Conservation (phyloP, 2,329 filamentous ascomycete species). For the Aspergillus sp. region DNA sequence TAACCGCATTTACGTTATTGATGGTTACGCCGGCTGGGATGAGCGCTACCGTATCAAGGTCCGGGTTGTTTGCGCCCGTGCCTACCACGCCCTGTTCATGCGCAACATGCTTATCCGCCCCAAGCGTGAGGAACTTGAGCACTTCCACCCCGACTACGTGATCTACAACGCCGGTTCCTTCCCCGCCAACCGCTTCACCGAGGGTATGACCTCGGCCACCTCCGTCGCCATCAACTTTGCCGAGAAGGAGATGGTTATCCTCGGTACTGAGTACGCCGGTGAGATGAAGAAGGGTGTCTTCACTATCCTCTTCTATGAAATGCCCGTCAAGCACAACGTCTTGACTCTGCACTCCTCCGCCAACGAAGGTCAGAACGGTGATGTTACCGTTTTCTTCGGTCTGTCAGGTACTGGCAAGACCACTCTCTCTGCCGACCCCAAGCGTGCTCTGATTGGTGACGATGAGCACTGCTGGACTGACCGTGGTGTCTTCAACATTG, state of each 20-base stretch:
- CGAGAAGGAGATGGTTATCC: slow-evolving; percentile 99
- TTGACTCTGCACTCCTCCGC: slow-evolving; percentile 96
- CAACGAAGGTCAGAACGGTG: slow-evolving; percentile 89
- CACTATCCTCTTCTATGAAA: slow-evolving; percentile 99
- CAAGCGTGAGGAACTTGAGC: slow-evolving; percentile 79
- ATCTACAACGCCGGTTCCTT: slow-evolving; percentile 99
- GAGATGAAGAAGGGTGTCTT: slow-evolving; percentile 99
- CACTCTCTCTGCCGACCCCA: slow-evolving; percentile 91
- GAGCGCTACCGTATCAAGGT: slow-evolving; percentile 97
- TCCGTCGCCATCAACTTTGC: slow-evolving; percentile 98
- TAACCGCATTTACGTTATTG: slow-evolving; percentile 96
- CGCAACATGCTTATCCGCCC: slow-evolving; percentile 99
- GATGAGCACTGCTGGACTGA: slow-evolving; percentile 99
- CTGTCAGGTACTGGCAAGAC: slow-evolving; percentile 98
- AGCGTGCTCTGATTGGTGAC: slow-evolving; percentile 92
- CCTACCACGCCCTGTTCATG: slow-evolving; percentile 99
- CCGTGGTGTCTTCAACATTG: slow-evolving; percentile 96
- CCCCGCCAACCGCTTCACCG: slow-evolving; percentile 96
- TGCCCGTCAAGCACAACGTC: slow-evolving; percentile 99
- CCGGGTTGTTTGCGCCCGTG: slow-evolving; percentile 94
- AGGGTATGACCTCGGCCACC: slow-evolving; percentile 96
- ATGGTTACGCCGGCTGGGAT: slow-evolving; percentile 97
- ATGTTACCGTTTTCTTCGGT: slow-evolving; percentile 99
- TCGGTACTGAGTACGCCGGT: slow-evolving; percentile 96
- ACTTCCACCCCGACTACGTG: slow-evolving; percentile 98